These are phyloP conservation scores for Ambrosia artemisiifolia DNA, from an alignment of 129 eudicot genomes.

Conservation along the genomic window DNA sequence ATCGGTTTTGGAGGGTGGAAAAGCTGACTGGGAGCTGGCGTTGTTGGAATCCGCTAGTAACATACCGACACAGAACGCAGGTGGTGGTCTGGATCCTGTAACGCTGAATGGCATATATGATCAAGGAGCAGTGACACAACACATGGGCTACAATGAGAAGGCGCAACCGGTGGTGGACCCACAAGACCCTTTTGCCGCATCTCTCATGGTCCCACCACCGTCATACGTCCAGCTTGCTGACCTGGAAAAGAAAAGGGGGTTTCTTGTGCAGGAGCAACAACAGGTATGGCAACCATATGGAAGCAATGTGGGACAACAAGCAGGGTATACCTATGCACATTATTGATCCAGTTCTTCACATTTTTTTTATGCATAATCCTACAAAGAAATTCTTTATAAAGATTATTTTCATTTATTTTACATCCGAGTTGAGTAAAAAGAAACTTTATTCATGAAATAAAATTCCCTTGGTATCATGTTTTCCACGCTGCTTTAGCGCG, in stretches of 20 bases:
- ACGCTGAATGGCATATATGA: conserved; percentile 66
- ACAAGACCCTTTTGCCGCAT: conserved; percentile 73
- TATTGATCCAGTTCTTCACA: conserved; percentile 27
- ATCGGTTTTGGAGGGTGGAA: conserved; percentile 51
- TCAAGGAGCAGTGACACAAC: conserved; percentile 37
- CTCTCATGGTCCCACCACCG: conserved; percentile 66
- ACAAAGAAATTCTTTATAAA: conserved; percentile 1
- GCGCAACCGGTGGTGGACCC: conserved; percentile 43
- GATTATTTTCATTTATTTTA: conserved; percentile 17
- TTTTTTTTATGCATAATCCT: conserved; percentile 19
- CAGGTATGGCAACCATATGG: conserved; percentile 69
- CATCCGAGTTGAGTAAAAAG: conserved; percentile 28
- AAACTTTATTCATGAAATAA: conserved; percentile 21
- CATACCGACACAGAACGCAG: conserved; percentile 46
- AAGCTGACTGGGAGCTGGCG: conserved; percentile 69
- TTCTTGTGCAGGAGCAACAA: conserved; percentile 51
- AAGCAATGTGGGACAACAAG: conserved; percentile 39
- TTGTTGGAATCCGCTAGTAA: conserved; percentile 59
- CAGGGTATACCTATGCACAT: conserved; percentile 51
- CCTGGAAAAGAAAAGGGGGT: conserved; percentile 67
- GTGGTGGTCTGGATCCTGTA: conserved; percentile 59
- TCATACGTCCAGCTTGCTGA: conserved; percentile 77
- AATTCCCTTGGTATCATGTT: conserved; percentile 7
- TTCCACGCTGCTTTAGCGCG: background rate
- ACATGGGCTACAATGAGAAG: conserved; percentile 29